These are phyloP conservation scores for Solanum gandarillasii DNA, from an alignment of 257 asterid genomes.

Conservation along the genomic window DNA sequence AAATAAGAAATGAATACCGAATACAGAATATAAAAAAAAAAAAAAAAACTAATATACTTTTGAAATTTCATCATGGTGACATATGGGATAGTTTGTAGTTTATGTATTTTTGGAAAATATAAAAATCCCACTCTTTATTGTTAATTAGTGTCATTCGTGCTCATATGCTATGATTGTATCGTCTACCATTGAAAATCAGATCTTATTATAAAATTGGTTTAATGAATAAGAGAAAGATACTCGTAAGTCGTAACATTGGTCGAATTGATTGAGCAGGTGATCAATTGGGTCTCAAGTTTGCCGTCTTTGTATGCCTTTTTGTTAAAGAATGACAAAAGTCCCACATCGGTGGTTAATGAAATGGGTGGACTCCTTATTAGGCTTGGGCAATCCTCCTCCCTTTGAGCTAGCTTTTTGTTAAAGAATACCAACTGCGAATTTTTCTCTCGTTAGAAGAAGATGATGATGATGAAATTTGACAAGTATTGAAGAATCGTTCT, in stretches of 20 bases:
- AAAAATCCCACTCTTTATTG: not conserved
- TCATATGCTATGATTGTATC: not conserved
- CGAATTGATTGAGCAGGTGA: not conserved
- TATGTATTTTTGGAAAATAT: not conserved
- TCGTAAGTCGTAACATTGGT: too few relatives aligned
- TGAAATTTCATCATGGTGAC: not conserved
- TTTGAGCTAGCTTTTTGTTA: too few relatives aligned
- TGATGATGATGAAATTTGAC: not conserved
- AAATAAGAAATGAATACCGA: not conserved
- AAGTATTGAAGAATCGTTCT: not conserved
- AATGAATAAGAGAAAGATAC: not conserved
- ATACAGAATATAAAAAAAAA: not conserved
- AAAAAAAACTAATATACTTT: too few relatives aligned
- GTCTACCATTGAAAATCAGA: not conserved
- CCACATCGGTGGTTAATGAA: too few relatives aligned
- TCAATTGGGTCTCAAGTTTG: too few relatives aligned
- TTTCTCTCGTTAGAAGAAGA: fast-evolving
- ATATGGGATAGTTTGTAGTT: not conserved
- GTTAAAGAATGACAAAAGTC: too few relatives aligned
- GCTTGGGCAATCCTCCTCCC: too few relatives aligned
- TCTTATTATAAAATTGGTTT: not conserved
- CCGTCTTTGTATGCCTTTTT: too few relatives aligned
- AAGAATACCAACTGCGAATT: not conserved
- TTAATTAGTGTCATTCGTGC: not conserved
- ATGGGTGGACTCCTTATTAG: too few relatives aligned